A percentile compares a stretch with the other conserved stretches of the same genome.
phyloP scores from a whole-genome alignment of 192 early-diverging fungal genomes.

The Backusella mclennaniae region DNA sequence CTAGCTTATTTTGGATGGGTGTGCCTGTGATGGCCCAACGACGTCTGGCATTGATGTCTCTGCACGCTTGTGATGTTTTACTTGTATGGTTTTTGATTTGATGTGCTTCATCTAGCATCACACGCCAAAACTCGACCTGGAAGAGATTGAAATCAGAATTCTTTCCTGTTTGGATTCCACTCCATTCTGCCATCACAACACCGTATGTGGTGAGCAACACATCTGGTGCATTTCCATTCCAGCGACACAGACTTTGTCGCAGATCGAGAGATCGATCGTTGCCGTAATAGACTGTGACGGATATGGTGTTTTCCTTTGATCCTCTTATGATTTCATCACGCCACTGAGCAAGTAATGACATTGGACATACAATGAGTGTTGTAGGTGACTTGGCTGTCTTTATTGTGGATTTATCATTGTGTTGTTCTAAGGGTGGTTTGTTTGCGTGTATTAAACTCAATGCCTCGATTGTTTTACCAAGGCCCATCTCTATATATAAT shows the following conservation, averaged over 20 bases:
- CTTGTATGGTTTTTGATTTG: slow-evolving; percentile 83
- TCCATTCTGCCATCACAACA: slow-evolving; percentile 42
- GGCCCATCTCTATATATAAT: slow-evolving; percentile 43
- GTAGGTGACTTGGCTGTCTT: slow-evolving; percentile 39
- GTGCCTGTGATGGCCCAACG: slow-evolving; percentile 96
- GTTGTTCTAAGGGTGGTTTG: slow-evolving; percentile 16
- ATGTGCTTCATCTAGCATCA: slow-evolving; percentile 96
- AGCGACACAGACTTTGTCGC: slow-evolving; percentile 26
- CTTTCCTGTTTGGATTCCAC: not conserved
- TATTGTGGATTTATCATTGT: slow-evolving; percentile 15
- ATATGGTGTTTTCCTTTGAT: slow-evolving; percentile 35
- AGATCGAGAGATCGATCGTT: slow-evolving; percentile 28
- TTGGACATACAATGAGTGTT: slow-evolving; percentile 53
- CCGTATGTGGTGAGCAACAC: slow-evolving; percentile 55
- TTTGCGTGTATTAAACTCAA: slow-evolving; percentile 54
- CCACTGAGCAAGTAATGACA: slow-evolving; percentile 55
- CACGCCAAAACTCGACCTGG: slow-evolving; percentile 75
- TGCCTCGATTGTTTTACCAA: slow-evolving; percentile 62
- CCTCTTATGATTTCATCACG: slow-evolving; percentile 46
- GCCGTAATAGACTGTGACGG: slow-evolving; percentile 50
- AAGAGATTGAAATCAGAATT: slow-evolving; percentile 43
- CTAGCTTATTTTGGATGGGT: slow-evolving; percentile 74
- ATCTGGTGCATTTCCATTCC: slow-evolving; percentile 43
- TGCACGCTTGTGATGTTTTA: slow-evolving; percentile 70
- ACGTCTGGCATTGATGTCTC: slow-evolving; percentile 60